Evolutionary conservation across 139 green algal genomes (phyloP), one percentile per base, ranked within the genome.

Genomic region (Tetradesmus obliquus): DNA sequence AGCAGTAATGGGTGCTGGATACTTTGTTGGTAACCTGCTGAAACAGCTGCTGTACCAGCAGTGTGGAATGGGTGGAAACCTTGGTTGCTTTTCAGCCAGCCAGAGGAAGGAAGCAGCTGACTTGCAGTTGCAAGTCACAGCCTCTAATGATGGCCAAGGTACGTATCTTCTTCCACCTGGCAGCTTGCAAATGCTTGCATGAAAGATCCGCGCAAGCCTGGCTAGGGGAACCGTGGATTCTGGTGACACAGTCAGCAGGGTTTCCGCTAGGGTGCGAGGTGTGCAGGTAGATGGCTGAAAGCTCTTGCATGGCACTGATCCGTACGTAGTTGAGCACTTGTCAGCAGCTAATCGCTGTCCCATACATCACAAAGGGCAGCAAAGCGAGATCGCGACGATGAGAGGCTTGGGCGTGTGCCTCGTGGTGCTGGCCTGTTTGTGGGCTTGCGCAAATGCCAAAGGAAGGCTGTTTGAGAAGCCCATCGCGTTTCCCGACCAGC

Each of bases 391-490:
- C 66, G 66, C 66, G 17, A 76, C 12, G 17, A 87, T 87, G 82
- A 87, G 62, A 55, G 55, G 82, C 19, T 53, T 24, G 2, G 12
- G 54, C 20, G 32, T 51, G 15, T 76, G 66, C 7, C 51, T 72
- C 55, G 54, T 71, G 82, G 82, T 89, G 60, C 62, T 89, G 58
- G 45, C 58, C 19, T 54, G 55, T 5, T 10, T 60, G 32, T 87
- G 82, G 19, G 82, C 55, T 7, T 53, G 82, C 22, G 82, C 45
- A 7, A 10, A 72, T 19, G 82, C 54, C 24, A 60, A n/a, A 74
- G 82, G 82, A 74, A 87, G 82, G 82, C 82, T 87, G 2, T 24
- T 74, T 12, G 82, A 87, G 55, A 87, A 87, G 62, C n/a, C n/a
- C 12, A 87, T 87, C 74, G 55, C 32, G 8, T 72, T 87, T 74